phyloP scores from a whole-genome alignment of 2,329 filamentous ascomycete species.

The Penicillium oxalicum region DNA sequence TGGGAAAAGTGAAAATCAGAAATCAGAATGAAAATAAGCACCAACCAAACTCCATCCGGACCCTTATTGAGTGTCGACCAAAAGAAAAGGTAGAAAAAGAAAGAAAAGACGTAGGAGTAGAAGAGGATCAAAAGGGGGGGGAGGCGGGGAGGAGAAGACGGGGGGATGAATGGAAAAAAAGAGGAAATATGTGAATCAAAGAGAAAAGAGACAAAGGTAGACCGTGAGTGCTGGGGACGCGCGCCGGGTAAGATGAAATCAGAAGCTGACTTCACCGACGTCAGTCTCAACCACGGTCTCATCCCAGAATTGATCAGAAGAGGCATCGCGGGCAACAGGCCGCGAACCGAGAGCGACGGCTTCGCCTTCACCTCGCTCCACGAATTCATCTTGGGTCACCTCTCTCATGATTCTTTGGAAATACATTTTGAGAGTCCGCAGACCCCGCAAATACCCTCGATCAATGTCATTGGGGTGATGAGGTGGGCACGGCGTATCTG shows the following conservation, averaged over 20 bases:
- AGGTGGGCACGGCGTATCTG: constrained; percentile 67
- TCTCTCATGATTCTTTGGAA: constrained; percentile 84
- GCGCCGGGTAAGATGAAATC: background rate
- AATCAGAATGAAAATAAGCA: too few species aligned
- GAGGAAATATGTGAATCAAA: too few species aligned
- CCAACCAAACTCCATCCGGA: too few species aligned
- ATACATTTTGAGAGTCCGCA: constrained; percentile 72
- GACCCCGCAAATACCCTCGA: constrained; percentile 78
- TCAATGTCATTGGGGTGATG: constrained; percentile 75
- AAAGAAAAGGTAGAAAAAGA: background rate
- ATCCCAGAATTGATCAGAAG: constrained; percentile 35
- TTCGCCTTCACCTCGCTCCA: constrained; percentile 41
- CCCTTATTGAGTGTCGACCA: too few species aligned
- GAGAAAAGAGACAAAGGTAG: too few species aligned
- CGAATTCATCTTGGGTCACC: constrained; percentile 47
- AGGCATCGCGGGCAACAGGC: constrained; percentile 25
- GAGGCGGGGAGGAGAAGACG: too few species aligned
- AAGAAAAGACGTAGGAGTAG: background rate
- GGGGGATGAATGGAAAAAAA: too few species aligned
- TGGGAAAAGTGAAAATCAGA: too few species aligned
- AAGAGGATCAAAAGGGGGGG: too few species aligned
- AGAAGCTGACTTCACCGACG: constrained; percentile 41
- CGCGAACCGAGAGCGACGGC: constrained; percentile 34
- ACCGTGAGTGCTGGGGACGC: too few species aligned
- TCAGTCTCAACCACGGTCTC: constrained; percentile 41